Conservation (phyloP, 805 yeast genomes). For the Ogataea zsoltii region DNA sequence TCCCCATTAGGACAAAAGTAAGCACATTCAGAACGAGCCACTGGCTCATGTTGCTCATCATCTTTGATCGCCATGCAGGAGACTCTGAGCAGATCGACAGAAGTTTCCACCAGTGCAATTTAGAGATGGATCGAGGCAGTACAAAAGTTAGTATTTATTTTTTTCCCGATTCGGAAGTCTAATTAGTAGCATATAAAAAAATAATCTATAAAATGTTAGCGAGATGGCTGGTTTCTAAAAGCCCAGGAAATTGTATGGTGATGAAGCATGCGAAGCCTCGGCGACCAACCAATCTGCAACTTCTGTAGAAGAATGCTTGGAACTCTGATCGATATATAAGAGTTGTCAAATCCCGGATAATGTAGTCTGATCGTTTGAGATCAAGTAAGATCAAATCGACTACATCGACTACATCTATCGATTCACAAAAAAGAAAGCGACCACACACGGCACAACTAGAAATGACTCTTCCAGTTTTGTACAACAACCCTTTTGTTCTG, state of each 20-base stretch:
- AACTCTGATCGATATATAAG: not conserved
- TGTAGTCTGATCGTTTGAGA: not conserved
- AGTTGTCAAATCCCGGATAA: not conserved
- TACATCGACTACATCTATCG: no score
- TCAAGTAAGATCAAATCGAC: no score
- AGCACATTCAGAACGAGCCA: not conserved
- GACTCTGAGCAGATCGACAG: no score
- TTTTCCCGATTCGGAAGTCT: slow-evolving; percentile 17
- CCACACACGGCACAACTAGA: not conserved
- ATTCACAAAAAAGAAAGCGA: no score
- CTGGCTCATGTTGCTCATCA: no score
- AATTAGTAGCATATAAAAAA: slow-evolving; percentile 11
- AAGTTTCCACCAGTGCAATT: no score
- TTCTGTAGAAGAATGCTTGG: no score
- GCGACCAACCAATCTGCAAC: no score
- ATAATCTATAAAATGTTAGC: not conserved
- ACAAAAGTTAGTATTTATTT: slow-evolving; percentile 8
- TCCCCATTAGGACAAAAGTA: not conserved
- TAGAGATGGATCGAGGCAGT: not conserved
- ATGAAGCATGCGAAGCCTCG: slow-evolving; percentile 2
- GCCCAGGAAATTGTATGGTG: slow-evolving; percentile 1
- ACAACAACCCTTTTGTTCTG: slow-evolving; percentile 8
- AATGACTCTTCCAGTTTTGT: slow-evolving; percentile 15
- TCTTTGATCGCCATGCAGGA: no score
- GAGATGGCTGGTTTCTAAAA: slow-evolving; percentile 20